Evolutionary conservation across 352 stramenopile genomes (phyloP).

Genomic region (Hyaloperonospora arabidopsidis): DNA sequence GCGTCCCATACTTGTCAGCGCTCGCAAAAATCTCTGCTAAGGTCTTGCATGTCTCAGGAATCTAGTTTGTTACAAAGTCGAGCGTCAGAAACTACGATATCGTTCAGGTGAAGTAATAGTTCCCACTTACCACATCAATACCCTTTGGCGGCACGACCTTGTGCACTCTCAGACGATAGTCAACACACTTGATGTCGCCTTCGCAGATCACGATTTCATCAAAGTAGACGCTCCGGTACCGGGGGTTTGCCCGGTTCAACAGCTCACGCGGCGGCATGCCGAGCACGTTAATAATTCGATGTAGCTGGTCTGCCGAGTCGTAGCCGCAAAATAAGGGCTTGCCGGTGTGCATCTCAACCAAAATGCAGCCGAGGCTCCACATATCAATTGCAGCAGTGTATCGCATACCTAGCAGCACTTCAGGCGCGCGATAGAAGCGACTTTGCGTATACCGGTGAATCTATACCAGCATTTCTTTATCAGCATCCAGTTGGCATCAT

Average conservation of each 20-base stretch:
- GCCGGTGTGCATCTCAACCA: conserved; percentile 97
- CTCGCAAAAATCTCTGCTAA: conserved; percentile 58
- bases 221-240: conserved; percentile 89
- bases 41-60: conserved; percentile 33
- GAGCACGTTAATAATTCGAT: conserved; percentile 92
- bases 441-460: conserved; percentile 98
- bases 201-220: conserved; percentile 65
- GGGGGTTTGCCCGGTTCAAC: conserved; percentile 80
- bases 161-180: conserved; percentile 62
- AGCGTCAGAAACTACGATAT: background rate
- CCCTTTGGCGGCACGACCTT: conserved; percentile 37
- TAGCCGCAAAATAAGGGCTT: conserved; percentile 95
- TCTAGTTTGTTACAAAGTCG: conserved; percentile 14
- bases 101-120: background rate
- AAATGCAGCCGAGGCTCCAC: conserved; percentile 85
- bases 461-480: conserved; percentile 18
- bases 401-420: conserved; percentile 78
- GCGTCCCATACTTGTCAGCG: conserved; percentile 34
- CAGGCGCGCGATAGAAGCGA: conserved; percentile 92
- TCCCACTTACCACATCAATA: conserved; percentile 29
- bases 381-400: conserved; percentile 85
- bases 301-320: conserved; percentile 95
- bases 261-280: conserved; percentile 90
- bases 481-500: background rate
- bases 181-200: conserved; percentile 43